Base-by-base conservation (phyloP, 2,329 filamentous ascomycete genomes). In the Pseudopyricularia javanii region DNA sequence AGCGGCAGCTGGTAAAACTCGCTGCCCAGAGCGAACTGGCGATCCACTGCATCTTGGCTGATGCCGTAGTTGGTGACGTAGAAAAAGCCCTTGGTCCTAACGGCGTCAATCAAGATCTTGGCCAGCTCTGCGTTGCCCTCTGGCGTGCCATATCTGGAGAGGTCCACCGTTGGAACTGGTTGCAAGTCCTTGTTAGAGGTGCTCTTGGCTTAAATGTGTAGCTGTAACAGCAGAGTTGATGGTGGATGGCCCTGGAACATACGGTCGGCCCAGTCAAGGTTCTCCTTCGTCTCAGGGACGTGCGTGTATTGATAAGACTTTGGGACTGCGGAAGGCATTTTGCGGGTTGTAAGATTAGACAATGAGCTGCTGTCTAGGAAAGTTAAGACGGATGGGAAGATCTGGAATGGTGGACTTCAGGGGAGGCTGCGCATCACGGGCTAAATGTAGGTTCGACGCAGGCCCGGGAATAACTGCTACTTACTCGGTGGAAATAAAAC, bases 31-130 rank as follows among this genome's bases (percentile, higher is more conserved):
- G 79, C 74, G 54, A 83, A 83, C 54, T 83, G 79, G 1, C 66
- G 65, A 54, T 83, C 74, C 1, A 83, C 73, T 28, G 74, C 71
- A 40, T 79, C 74, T 60, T 83, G 79, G 0, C 68, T 67, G 17
- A 83, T 74, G 56, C 74, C 77, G 58, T 78, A 83, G 63, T 84
- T 82, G 55, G 74, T 79, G 1, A 83, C 75, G 54, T 81, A 80
- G 63, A 82, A 83, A 66, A 82, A 77, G 47, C 52, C 61, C 45
- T 63, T 59, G 0, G 50, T 54, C 33, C 59, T 59, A 17, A 63
- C 60, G 5, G 62, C 62, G 43, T 64, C 58, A 26, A 63, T 60
- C 15, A 64, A 59, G 50, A 62, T 60, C 52, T 61, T 62, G 28
- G 62, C 62, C 6, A 64, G 54, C 53, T 62, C 58, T 43, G 62